Evolutionary conservation across 2,329 filamentous ascomycete genomes (phyloP).

Genomic region (Lizonia empirigonia): DNA sequence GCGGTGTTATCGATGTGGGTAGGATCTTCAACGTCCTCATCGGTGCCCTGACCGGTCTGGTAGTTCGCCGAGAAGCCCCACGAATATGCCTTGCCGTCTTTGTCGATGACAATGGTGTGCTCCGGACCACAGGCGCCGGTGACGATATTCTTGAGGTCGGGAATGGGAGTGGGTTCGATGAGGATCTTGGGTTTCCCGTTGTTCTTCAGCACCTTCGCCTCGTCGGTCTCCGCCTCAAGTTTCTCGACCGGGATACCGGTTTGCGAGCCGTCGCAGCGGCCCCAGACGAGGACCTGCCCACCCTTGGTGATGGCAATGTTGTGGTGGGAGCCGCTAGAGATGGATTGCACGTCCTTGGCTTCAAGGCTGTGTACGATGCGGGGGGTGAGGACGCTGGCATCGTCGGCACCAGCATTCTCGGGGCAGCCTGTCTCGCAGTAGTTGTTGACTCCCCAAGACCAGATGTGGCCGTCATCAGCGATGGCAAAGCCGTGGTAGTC

Average conservation of each 20-base stretch:
- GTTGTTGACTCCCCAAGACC: constrained; percentile 85
- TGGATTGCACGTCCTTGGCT: constrained; percentile 66
- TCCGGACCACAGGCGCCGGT: constrained; percentile 70
- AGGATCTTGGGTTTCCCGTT: constrained; percentile 72
- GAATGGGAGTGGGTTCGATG: constrained; percentile 66
- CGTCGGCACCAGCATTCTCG: constrained; percentile 68
- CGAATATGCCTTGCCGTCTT: constrained; percentile 71
- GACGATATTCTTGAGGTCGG: constrained; percentile 62
- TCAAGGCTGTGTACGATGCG: constrained; percentile 69
- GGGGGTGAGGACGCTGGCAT: constrained; percentile 71
- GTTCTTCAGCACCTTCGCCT: constrained; percentile 55
- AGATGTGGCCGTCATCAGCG: constrained; percentile 70
- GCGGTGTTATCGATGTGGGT: constrained; percentile 86
- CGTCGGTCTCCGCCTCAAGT: constrained; percentile 48
- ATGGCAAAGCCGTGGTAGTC: constrained; percentile 83
- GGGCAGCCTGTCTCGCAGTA: constrained; percentile 78
- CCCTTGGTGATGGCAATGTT: constrained; percentile 63
- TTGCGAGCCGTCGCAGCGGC: constrained; percentile 64
- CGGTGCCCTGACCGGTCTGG: constrained; percentile 77
- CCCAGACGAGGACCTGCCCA: constrained; percentile 65
- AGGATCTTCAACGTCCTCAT: constrained; percentile 79
- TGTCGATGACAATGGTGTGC: constrained; percentile 73
- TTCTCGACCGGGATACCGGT: constrained; percentile 49
- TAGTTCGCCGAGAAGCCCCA: constrained; percentile 85
- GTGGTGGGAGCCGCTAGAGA: constrained; percentile 78